phyloP scores from a whole-genome alignment of 768 basidiomycete species.

The Phanerochaete sordida region DNA sequence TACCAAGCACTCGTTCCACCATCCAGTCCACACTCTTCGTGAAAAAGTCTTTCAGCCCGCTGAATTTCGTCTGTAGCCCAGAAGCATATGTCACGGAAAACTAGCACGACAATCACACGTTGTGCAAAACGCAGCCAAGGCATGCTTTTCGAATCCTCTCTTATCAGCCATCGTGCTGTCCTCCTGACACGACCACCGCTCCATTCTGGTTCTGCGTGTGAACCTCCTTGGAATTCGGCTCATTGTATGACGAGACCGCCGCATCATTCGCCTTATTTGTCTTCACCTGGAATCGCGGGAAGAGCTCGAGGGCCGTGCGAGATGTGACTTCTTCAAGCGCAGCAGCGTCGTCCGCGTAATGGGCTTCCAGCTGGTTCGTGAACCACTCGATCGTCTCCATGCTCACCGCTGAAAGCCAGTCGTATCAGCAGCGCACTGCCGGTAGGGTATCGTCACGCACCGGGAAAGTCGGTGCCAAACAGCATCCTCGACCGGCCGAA shows the following conservation, averaged over 20 bases:
- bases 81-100: no score
- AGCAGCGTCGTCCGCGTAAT: constrained; percentile 38
- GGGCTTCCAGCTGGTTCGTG: constrained; percentile 46
- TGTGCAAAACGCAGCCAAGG: background rate
- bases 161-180: background rate
- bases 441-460: constrained; percentile 31
- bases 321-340: constrained; percentile 43
- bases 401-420: constrained; percentile 47
- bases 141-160: background rate
- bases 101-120: background rate
- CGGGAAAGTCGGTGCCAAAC: constrained; percentile 78
- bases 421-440: background rate
- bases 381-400: constrained; percentile 58
- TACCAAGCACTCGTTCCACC: no score
- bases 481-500: constrained; percentile 49
- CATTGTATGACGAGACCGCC: background rate
- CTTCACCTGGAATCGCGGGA: constrained; percentile 29
- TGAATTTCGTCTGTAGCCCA: no score
- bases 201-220: background rate
- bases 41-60: no score
- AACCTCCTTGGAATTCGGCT: background rate
- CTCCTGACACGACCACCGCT: background rate
- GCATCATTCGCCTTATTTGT: background rate
- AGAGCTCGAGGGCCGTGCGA: constrained; percentile 49
- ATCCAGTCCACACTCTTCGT: no score